Evolutionary conservation across 2,329 filamentous ascomycete genomes (phyloP).

Genomic region (Fusarium buharicum): DNA sequence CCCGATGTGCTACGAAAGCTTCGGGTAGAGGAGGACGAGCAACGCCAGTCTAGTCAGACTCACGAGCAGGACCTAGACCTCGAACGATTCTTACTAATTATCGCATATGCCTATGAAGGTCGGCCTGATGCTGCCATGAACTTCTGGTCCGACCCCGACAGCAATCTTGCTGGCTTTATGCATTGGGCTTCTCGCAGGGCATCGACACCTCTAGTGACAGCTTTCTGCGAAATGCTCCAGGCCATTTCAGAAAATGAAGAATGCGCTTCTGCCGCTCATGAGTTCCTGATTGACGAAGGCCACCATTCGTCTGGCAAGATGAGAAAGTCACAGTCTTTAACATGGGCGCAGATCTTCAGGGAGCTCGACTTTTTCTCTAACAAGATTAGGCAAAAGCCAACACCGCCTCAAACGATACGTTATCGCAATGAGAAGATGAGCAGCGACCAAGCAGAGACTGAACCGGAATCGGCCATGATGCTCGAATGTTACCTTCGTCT

Average conservation of each 20-base stretch:
- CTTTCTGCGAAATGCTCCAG: slow-evolving; percentile 96
- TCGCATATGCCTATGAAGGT: slow-evolving; percentile 89
- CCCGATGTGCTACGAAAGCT: slow-evolving; percentile 89
- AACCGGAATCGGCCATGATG: slow-evolving; percentile 96
- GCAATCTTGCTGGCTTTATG: slow-evolving; percentile 92
- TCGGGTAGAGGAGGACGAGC: slow-evolving; percentile 89
- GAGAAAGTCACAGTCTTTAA: slow-evolving; percentile 83
- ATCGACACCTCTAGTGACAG: slow-evolving; percentile 93
- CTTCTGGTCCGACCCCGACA: slow-evolving; percentile 93
- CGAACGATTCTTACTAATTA: slow-evolving; percentile 90
- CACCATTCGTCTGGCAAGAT: slow-evolving; percentile 79
- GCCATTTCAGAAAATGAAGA: slow-evolving; percentile 85
- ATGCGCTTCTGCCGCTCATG: slow-evolving; percentile 85
- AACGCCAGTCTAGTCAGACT: slow-evolving; percentile 73
- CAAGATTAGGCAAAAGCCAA: slow-evolving; percentile 78
- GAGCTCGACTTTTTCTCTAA: slow-evolving; percentile 87
- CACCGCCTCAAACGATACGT: slow-evolving; percentile 51
- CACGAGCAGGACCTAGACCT: slow-evolving; percentile 78
- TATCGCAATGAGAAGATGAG: slow-evolving; percentile 70
- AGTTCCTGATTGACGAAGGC: slow-evolving; percentile 89
- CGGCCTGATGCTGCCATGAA: slow-evolving; percentile 84
- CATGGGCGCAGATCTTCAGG: slow-evolving; percentile 91
- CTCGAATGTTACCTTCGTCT: slow-evolving; percentile 92
- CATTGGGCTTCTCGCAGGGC: slow-evolving; percentile 97
- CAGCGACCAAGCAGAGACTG: slow-evolving; percentile 76